These are phyloP conservation scores for Gracilaria domingensis DNA, from an alignment of 23 red algal species.

Conservation along the genomic window DNA sequence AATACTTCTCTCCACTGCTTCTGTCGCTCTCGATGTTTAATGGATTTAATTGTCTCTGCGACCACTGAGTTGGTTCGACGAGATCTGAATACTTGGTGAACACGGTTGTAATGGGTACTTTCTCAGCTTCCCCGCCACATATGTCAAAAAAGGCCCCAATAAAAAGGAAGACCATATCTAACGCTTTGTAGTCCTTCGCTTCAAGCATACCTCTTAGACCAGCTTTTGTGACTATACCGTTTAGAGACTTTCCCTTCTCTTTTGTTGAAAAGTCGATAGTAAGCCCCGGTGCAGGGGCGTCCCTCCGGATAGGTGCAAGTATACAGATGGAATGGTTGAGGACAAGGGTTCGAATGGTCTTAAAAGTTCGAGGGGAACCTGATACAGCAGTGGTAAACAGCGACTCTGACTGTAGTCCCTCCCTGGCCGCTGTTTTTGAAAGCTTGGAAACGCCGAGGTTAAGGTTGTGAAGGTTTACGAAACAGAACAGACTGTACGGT, in stretches of 20 bases:
- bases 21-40: not conserved
- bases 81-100: slow-evolving; percentile 41
- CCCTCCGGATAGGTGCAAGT: not conserved
- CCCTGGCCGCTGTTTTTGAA: slow-evolving; percentile 6
- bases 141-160: slow-evolving; percentile 25
- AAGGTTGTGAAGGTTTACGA: slow-evolving; percentile 30
- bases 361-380: not conserved
- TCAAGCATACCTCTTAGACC: slow-evolving; percentile 37
- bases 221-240: not conserved
- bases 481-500: slow-evolving; percentile 17
- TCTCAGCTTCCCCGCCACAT: slow-evolving; percentile 13
- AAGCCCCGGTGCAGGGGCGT: not conserved
- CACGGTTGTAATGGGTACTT: slow-evolving; percentile 20
- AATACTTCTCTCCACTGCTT: slow-evolving; percentile 2
- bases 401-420: not conserved
- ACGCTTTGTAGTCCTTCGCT: slow-evolving; percentile 36
- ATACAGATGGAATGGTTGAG: slow-evolving; percentile 14
- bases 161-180: slow-evolving; percentile 61
- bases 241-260: not conserved
- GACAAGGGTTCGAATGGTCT: not conserved
- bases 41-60: slow-evolving; percentile 5
- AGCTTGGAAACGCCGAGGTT: slow-evolving; percentile 13
- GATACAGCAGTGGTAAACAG: not conserved
- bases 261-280: not conserved
- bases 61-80: not conserved